Evolutionary conservation across 2,329 filamentous ascomycete species (phyloP).

Genomic region (Alternaria tenuissima): DNA sequence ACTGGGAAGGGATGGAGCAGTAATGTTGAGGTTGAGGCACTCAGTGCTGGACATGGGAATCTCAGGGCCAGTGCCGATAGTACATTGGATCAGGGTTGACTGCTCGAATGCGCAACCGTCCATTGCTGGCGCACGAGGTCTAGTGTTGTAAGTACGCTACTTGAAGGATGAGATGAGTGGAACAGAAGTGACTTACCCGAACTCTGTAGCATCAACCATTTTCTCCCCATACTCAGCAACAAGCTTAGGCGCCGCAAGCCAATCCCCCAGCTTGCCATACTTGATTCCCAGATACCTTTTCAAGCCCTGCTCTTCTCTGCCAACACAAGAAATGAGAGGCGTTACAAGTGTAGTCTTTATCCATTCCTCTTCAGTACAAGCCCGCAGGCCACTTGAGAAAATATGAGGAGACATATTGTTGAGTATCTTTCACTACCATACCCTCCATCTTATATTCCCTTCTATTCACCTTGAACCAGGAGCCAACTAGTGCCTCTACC

Average conservation of each 20-base stretch:
- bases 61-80: conserved; percentile 9
- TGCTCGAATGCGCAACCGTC: conserved; percentile 32
- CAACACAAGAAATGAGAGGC: conserved; percentile 21
- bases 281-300: conserved; percentile 44
- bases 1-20: conserved; percentile 46
- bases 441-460: not conserved
- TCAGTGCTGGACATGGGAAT: conserved; percentile 55
- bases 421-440: not conserved
- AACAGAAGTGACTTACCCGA: conserved; percentile 34
- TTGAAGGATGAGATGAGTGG: not conserved
- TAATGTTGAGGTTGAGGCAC: conserved; percentile 62
- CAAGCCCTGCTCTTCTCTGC: conserved; percentile 22
- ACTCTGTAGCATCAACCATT: conserved; percentile 38
- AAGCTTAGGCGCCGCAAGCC: conserved; percentile 41
- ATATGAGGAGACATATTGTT: not conserved
- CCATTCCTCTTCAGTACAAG: not conserved
- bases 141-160: conserved; percentile 1
- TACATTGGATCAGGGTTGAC: conserved; percentile 31
- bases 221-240: conserved; percentile 24
- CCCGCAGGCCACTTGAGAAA: not conserved
- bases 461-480: not conserved
- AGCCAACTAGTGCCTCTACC: not conserved
- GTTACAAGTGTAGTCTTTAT: conserved; percentile 9
- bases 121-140: conserved; percentile 26
- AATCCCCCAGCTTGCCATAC: conserved; percentile 44